A percentile compares a stretch with the other conserved stretches of the same genome.
Conservation (phyloP, 306 rosid genomes). For the Malus fusca region DNA sequence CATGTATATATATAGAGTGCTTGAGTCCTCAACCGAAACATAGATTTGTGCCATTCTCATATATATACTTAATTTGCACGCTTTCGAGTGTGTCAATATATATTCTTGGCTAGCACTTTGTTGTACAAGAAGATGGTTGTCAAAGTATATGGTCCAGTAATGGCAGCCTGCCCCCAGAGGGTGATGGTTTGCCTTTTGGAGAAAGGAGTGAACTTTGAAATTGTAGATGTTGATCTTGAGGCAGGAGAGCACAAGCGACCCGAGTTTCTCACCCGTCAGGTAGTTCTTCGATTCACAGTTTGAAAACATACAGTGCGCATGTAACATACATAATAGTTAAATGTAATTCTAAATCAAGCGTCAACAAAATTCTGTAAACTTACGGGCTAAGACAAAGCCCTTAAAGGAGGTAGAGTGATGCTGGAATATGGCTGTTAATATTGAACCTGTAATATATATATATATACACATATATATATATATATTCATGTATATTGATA, state of each 20-base stretch:
- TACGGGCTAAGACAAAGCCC: too few species aligned
- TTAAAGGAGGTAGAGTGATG: too few species aligned
- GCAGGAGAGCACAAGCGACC: conserved; percentile 51
- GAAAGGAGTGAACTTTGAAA: conserved; percentile 53
- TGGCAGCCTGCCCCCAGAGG: conserved; percentile 57
- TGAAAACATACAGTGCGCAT: neutral
- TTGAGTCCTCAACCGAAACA: neutral
- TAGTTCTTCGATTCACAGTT: neutral
- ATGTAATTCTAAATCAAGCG: too few species aligned
- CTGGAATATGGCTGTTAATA: too few species aligned
- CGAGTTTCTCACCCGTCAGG: conserved; percentile 49
- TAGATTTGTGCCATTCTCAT: too few species aligned
- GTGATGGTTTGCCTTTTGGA: conserved; percentile 65
- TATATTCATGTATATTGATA: neutral
- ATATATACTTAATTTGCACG: neutral
- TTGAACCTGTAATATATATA: too few species aligned
- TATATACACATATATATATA: too few species aligned
- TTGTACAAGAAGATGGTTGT: conserved; percentile 36
- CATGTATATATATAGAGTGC: neutral
- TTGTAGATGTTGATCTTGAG: conserved; percentile 41
- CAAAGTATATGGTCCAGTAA: conserved; percentile 41
- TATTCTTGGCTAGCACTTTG: neutral
- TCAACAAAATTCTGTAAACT: too few species aligned
- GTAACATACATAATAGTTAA: too few species aligned
- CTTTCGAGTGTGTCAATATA: too few species aligned